Evolutionary conservation across 1,284 basidiomycete species (phyloP), one percentile per base, ranked within the genome.

Genomic region (Phaffia rhodozyma): DNA sequence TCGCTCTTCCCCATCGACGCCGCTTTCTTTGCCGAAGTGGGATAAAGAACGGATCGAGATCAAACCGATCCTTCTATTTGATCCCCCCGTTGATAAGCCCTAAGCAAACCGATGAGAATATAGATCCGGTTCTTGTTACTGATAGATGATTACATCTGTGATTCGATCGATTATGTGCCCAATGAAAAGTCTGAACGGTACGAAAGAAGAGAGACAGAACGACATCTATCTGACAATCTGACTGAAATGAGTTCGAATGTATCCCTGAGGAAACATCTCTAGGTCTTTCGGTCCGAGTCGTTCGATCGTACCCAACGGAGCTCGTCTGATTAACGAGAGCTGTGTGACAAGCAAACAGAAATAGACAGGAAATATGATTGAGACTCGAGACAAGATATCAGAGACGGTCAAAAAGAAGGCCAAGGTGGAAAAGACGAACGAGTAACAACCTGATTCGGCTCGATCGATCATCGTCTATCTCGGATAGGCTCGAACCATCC

Each of bases 141-240:
- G 38, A 43, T 43, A 16, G 2, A 43, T 2, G 5, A 16, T 43
- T 43, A 11, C 13, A 43, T 43, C 13, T 43, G 38, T 43, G 50
- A 66, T 38, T 20, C 30, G 20, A 21, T 57, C 55, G 32, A 64
- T 51, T 21, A 56, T 38, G 55, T 58, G 51, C 18, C 54, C 49
- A 27, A 34, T 62, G 51, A 66, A n/a, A 51, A 66, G 64, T 18
- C 61, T 58, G 34, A 43, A 57, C 34, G 27, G 20, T 38, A 55
- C 32, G 25, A 55, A 18, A 25, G 27, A 34, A 30, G 27, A 30
- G 23, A 55, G 58, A 49, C 20, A 34, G 58, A 21, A 25, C 29
- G 29, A 30, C 50, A 32, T 30, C n/a, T 27, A 38, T 23, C 51
- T 32, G 6, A 55, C 23, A 32, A 54, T 43, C 18, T 55, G 53